Conservation (phyloP, 257 asterid genomes). For the Nicotiana otophora region DNA sequence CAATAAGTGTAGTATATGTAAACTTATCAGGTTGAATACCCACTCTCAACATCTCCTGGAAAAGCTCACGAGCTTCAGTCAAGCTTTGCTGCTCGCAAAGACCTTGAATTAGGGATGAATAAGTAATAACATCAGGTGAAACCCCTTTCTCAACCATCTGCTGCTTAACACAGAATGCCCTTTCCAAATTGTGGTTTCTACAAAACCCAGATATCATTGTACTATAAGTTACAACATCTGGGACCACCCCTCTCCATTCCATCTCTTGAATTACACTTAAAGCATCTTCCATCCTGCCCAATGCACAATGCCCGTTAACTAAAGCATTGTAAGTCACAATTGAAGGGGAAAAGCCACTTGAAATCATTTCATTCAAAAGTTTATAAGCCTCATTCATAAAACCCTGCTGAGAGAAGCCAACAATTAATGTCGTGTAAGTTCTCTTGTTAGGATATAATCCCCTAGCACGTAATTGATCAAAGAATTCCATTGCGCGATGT, state of each 20-base stretch:
- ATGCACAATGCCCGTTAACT: conserved; percentile 67
- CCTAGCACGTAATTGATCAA: conserved; percentile 59
- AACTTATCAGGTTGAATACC: conserved; percentile 68
- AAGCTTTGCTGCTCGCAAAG: conserved; percentile 60
- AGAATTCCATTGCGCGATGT: conserved; percentile 66
- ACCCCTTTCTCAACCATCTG: conserved; percentile 70
- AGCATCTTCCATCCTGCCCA: conserved; percentile 57
- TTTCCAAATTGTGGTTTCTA: conserved; percentile 46
- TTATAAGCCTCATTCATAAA: conserved; percentile 60
- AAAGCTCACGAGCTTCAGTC: conserved; percentile 57
- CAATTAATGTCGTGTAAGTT: conserved; percentile 77
- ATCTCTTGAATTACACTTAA: conserved; percentile 43
- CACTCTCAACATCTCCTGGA: conserved; percentile 57
- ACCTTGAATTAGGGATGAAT: conserved; percentile 78
- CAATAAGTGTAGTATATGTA: conserved; percentile 73
- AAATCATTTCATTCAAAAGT: conserved; percentile 52
- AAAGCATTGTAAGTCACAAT: conserved; percentile 75
- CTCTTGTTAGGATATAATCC: conserved; percentile 71
- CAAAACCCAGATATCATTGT: conserved; percentile 64
- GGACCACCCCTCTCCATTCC: conserved; percentile 44
- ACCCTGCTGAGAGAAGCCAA: conserved; percentile 80
- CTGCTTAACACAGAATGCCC: conserved; percentile 58
- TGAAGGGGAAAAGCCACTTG: conserved; percentile 58
- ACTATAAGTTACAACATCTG: conserved; percentile 83
- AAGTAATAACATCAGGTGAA: conserved; percentile 62